Conservation (phyloP, 306 rosid species). For the Cicer judaicum region DNA sequence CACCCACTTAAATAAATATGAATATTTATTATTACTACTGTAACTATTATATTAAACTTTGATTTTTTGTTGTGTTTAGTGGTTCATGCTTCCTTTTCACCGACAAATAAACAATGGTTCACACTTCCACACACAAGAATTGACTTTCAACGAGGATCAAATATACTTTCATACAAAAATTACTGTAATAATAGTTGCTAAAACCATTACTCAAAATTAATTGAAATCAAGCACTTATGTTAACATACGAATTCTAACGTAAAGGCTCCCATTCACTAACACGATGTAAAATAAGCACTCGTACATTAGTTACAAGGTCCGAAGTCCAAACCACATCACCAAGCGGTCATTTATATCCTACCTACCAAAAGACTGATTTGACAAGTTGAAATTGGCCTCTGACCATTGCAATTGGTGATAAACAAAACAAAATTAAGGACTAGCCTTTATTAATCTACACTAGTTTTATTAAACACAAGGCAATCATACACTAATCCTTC, state of each 20-base stretch:
- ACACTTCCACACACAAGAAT: not conserved
- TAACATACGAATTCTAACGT: not conserved
- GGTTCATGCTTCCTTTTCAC: no score
- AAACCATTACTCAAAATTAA: not conserved
- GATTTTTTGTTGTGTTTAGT: not conserved
- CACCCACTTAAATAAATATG: no score
- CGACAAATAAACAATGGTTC: no score
- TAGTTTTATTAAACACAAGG: conserved; percentile 52
- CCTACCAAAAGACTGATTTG: conserved; percentile 36
- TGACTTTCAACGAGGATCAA: not conserved
- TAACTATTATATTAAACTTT: no score
- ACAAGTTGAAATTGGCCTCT: conserved; percentile 47
- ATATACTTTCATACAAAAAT: not conserved
- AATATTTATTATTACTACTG: no score
- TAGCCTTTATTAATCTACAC: conserved; percentile 54
- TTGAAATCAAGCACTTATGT: not conserved
- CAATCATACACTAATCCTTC: conserved; percentile 51
- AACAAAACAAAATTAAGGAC: conserved; percentile 52
- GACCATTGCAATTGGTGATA: conserved; percentile 37
- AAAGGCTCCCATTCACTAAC: not conserved
- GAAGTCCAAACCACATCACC: conserved; percentile 45
- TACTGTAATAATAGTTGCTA: not conserved
- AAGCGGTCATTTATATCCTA: conserved; percentile 37
- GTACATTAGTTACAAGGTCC: conserved; percentile 44
- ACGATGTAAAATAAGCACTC: conserved; percentile 17